Percentiles rank a stretch among this genome's conserved stretches.
Conservation (phyloP, 768 basidiomycete species). For the Paxillus ammoniavirescens region DNA sequence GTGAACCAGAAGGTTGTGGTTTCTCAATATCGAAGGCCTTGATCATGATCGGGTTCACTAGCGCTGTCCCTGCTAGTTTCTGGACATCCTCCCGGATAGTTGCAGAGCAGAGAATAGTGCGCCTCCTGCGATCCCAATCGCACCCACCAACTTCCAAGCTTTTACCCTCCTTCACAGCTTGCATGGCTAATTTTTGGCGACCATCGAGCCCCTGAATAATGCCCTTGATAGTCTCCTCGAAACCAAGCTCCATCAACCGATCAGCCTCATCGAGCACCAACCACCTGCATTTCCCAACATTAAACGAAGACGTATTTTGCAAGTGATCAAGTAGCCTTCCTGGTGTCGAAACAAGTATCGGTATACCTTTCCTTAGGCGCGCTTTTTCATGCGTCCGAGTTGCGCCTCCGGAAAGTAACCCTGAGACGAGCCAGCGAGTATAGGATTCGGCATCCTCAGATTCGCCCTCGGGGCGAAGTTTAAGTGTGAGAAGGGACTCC, state of each 20-base stretch:
- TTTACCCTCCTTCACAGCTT: constrained; percentile 65
- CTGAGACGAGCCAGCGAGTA: constrained; percentile 93
- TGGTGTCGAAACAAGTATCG: constrained; percentile 94
- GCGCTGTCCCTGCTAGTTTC: constrained; percentile 80
- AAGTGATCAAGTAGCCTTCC: constrained; percentile 94
- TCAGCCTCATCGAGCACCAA: constrained; percentile 97
- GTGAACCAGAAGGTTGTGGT: constrained; percentile 2
- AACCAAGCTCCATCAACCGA: constrained; percentile 95
- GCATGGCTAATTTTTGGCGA: constrained; percentile 65
- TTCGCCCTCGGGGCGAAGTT: constrained; percentile 59
- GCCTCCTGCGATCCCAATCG: constrained; percentile 76
- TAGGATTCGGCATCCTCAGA: constrained; percentile 49
- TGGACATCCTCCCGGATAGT: constrained; percentile 96
- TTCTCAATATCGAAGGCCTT: constrained; percentile 61
- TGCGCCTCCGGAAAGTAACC: constrained; percentile 90
- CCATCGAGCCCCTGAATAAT: constrained; percentile 89
- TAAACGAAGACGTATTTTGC: constrained; percentile 91
- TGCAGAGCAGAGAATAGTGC: constrained; percentile 94
- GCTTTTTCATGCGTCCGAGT: constrained; percentile 96
- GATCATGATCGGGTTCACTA: constrained; percentile 80
- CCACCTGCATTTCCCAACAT: constrained; percentile 93
- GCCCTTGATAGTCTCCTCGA: constrained; percentile 91
- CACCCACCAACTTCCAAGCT: constrained; percentile 77
- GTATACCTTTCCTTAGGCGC: constrained; percentile 88
- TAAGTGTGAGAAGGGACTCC: constrained; percentile 74